Percentiles rank a stretch among this genome's conserved stretches.
phyloP scores from a whole-genome alignment of 345 rosid species.

The Gossypium ekmanianum region DNA sequence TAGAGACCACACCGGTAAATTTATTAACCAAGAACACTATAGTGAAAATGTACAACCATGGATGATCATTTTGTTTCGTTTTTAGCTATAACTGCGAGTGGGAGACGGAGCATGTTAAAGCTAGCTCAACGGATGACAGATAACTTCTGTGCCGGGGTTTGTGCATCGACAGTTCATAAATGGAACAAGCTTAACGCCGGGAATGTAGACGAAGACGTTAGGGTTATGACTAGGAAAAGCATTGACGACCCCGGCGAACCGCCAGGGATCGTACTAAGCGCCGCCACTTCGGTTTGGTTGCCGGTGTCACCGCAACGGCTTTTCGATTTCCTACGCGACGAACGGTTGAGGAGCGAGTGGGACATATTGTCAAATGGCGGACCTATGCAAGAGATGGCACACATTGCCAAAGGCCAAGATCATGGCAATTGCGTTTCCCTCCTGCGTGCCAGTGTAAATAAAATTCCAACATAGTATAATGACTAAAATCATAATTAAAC shows the following conservation, averaged over 20 bases:
- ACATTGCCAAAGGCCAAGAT: slow-evolving; percentile 92
- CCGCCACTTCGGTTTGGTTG: slow-evolving; percentile 92
- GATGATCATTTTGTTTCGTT: background rate
- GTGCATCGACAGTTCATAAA: slow-evolving; percentile 76
- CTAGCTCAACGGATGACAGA: slow-evolving; percentile 91
- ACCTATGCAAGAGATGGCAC: slow-evolving; percentile 96
- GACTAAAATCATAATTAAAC: too few relatives aligned
- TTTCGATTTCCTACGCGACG: slow-evolving; percentile 78
- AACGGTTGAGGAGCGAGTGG: slow-evolving; percentile 87
- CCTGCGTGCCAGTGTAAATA: slow-evolving; percentile 71
- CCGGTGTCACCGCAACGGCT: slow-evolving; percentile 72
- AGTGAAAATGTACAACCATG: background rate
- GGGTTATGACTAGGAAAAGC: slow-evolving; percentile 87
- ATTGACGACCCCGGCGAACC: slow-evolving; percentile 97
- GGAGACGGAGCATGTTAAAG: slow-evolving; percentile 92
- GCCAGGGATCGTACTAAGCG: slow-evolving; percentile 81
- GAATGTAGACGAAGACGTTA: slow-evolving; percentile 71
- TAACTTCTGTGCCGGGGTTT: slow-evolving; percentile 91
- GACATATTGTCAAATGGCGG: slow-evolving; percentile 93
- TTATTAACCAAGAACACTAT: background rate
- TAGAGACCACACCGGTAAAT: slow-evolving; percentile 52
- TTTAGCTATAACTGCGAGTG: slow-evolving; percentile 50
- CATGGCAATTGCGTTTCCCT: slow-evolving; percentile 95
- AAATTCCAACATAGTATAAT: too few relatives aligned
- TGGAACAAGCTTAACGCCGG: slow-evolving; percentile 79